phyloP scores from a whole-genome alignment of 2,329 filamentous ascomycete species.

The Pestalotiopsis sp. region DNA sequence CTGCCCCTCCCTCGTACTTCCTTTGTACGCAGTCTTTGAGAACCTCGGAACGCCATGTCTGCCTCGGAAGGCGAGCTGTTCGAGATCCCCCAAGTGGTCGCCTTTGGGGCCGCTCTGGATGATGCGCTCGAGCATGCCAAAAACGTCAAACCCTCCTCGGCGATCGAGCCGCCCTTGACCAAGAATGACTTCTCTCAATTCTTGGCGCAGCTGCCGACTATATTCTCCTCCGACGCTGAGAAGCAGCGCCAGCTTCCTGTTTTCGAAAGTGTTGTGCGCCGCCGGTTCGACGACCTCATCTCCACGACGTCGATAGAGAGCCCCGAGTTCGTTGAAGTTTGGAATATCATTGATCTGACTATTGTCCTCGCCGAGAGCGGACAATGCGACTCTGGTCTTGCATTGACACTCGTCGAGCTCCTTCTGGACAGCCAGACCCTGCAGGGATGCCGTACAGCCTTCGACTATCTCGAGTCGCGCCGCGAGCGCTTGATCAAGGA shows the following conservation, averaged over 20 bases:
- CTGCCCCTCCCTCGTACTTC: slow-evolving; percentile 17
- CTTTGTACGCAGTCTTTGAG: background rate
- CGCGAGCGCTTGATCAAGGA: slow-evolving; percentile 83
- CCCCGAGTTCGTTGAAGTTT: slow-evolving; percentile 79
- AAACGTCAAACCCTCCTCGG: slow-evolving; percentile 57
- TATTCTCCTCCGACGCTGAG: slow-evolving; percentile 40
- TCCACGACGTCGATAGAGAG: slow-evolving; percentile 76
- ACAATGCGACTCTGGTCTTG: slow-evolving; percentile 75
- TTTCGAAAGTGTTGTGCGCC: slow-evolving; percentile 82
- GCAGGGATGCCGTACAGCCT: slow-evolving; percentile 84
- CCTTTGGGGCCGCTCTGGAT: slow-evolving; percentile 56
- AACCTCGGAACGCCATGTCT: slow-evolving; percentile 44
- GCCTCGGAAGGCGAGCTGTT: slow-evolving; percentile 46
- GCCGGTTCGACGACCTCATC: slow-evolving; percentile 77
- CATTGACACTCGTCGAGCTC: slow-evolving; percentile 92
- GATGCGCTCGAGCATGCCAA: slow-evolving; percentile 62
- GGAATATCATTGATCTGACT: slow-evolving; percentile 94
- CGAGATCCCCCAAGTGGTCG: slow-evolving; percentile 54
- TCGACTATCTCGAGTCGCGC: slow-evolving; percentile 93
- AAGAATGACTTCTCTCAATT: slow-evolving; percentile 66
- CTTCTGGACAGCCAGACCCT: slow-evolving; percentile 96
- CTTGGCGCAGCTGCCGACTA: slow-evolving; percentile 43
- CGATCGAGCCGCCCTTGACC: slow-evolving; percentile 75
- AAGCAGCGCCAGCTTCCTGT: slow-evolving; percentile 65
- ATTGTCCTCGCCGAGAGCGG: slow-evolving; percentile 83